These are phyloP conservation scores for Cryptosporidium meleagridis DNA, from an alignment of 169 alveolate genomes.

Conservation along the genomic window DNA sequence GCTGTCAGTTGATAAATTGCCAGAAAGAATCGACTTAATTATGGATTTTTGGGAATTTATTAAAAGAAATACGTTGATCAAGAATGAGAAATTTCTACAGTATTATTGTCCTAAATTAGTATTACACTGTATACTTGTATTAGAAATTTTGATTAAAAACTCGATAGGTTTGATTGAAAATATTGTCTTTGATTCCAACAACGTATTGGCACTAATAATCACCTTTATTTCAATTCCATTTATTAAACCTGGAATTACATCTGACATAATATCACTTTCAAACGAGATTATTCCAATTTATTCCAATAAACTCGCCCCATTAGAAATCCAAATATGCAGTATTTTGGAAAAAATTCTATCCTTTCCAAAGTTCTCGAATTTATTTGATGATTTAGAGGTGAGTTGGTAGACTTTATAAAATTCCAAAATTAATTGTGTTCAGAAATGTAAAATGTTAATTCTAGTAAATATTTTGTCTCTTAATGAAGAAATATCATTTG, in stretches of 20 bases:
- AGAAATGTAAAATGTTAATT: conserved; percentile 27
- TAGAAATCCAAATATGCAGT: conserved; percentile 21
- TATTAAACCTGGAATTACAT: conserved; percentile 52
- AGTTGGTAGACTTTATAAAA: not conserved
- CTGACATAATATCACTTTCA: conserved; percentile 2
- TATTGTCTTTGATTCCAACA: not conserved
- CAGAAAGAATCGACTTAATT: not conserved
- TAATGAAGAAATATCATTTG: conserved; percentile 17
- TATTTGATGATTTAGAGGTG: conserved; percentile 29
- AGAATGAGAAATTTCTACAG: not conserved
- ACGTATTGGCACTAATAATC: conserved; percentile 17
- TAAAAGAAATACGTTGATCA: not conserved
- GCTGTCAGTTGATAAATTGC: not conserved
- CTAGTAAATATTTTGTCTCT: conserved; percentile 4
- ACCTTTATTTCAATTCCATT: conserved; percentile 50
- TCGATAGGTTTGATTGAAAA: conserved; percentile 12
- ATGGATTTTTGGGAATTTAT: conserved; percentile 16
- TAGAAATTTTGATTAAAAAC: conserved; percentile 11
- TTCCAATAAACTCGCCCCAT: conserved; percentile 30
- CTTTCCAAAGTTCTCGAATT: conserved; percentile 15
- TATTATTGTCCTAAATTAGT: conserved; percentile 43
- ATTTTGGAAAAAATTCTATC: not conserved
- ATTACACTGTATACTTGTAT: conserved; percentile 25
- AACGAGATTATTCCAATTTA: not conserved
- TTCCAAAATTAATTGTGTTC: not conserved